These are phyloP conservation scores for Agarophyton chilense DNA, from an alignment of 23 red algal genomes.

Conservation along the genomic window DNA sequence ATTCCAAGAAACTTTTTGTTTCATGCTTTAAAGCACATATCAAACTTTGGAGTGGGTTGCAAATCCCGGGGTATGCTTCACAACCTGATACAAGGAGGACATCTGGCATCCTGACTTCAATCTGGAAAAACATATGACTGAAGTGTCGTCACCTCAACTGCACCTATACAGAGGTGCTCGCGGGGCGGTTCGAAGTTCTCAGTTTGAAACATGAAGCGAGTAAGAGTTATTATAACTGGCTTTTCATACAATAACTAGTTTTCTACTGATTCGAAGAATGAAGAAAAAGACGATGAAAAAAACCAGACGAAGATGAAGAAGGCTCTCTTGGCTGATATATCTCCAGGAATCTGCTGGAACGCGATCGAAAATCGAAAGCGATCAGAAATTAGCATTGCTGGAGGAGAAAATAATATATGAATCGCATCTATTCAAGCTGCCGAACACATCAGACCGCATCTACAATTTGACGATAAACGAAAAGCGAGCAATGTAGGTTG, in stretches of 20 bases:
- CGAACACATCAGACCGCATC: slow-evolving; percentile 43
- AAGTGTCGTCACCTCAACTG: slow-evolving; percentile 48
- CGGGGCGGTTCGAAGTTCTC: no score
- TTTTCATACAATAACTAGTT: no score
- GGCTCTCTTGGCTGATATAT: slow-evolving; percentile 9
- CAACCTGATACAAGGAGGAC: background rate
- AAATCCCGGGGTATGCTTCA: no score
- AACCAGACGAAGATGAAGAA: slow-evolving; percentile 10
- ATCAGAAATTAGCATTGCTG: background rate
- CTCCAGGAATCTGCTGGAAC: slow-evolving; percentile 18
- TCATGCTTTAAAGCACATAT: no score
- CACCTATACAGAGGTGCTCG: background rate
- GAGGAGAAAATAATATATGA: slow-evolving; percentile 20
- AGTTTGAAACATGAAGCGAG: background rate
- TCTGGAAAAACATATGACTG: slow-evolving; percentile 25
- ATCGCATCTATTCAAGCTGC: slow-evolving; percentile 36
- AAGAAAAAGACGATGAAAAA: background rate
- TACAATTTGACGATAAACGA: slow-evolving; percentile 34
- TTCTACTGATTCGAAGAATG: background rate
- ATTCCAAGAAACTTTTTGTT: no score
- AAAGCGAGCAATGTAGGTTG: slow-evolving; percentile 42
- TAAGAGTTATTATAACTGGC: background rate
- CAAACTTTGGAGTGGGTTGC: background rate
- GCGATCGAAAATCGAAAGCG: slow-evolving; percentile 18
- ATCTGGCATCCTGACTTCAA: slow-evolving; percentile 54